Conservation (phyloP, 1,284 basidiomycete species). For the Amylostereum areolatum region DNA sequence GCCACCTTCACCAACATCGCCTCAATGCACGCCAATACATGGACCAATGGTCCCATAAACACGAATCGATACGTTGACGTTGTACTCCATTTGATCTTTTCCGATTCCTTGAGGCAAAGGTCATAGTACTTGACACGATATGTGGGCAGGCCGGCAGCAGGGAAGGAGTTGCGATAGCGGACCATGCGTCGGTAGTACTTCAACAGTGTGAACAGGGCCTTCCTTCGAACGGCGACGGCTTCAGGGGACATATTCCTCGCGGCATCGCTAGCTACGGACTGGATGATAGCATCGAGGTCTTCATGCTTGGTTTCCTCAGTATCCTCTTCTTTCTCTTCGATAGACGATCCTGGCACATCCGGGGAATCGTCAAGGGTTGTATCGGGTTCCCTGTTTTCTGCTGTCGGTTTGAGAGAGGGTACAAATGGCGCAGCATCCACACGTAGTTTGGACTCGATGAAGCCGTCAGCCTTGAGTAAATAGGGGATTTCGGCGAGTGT, state of each 20-base stretch:
- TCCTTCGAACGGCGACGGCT: neutral
- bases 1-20: constrained; percentile 21
- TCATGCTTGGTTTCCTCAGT: too few relatives aligned
- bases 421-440: constrained; percentile 18
- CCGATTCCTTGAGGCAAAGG: constrained; percentile 26
- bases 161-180: neutral
- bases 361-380: too few relatives aligned
- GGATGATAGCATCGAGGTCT: too few relatives aligned
- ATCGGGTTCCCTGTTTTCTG: too few relatives aligned
- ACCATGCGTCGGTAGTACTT: neutral
- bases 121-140: constrained; percentile 24
- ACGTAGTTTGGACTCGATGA: constrained; percentile 8
- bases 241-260: neutral
- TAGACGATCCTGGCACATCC: too few relatives aligned
- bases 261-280: neutral
- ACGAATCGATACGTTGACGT: constrained; percentile 31
- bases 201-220: neutral
- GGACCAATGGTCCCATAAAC: constrained; percentile 46
- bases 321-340: too few relatives aligned
- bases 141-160: constrained; percentile 13
- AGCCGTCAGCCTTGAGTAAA: constrained; percentile 9
- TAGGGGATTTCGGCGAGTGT: constrained; percentile 20
- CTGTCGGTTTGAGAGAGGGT: too few relatives aligned
- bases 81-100: constrained; percentile 26
- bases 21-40: constrained; percentile 41